These are phyloP conservation scores for Capsicum baccatum DNA, from an alignment of 257 asterid genomes.

Conservation along the genomic window DNA sequence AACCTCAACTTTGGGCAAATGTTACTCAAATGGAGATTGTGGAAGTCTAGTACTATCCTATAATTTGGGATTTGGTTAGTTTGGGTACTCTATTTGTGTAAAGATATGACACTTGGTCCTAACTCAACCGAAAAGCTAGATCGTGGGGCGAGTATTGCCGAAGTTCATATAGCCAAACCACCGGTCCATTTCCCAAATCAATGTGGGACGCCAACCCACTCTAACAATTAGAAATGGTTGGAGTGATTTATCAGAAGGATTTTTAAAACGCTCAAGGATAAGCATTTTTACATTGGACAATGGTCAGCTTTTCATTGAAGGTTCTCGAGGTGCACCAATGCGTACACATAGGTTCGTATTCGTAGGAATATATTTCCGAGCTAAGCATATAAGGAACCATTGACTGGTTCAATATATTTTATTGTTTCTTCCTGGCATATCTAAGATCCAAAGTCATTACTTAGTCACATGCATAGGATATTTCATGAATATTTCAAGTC, in stretches of 20 bases:
- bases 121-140: too few relatives aligned
- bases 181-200: too few relatives aligned
- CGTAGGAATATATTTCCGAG: neutral
- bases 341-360: neutral
- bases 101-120: too few relatives aligned
- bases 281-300: neutral
- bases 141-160: too few relatives aligned
- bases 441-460: neutral
- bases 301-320: neutral
- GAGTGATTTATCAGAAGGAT: neutral
- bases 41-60: neutral
- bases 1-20: neutral
- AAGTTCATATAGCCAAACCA: too few relatives aligned
- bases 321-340: conserved; percentile 3
- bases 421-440: neutral
- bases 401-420: neutral
- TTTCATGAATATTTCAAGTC: neutral
- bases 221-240: neutral
- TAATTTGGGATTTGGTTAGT: neutral
- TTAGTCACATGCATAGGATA: neutral
- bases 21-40: neutral
- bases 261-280: neutral
- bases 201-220: too few relatives aligned
- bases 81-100: neutral
- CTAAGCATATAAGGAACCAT: neutral